phyloP scores from a whole-genome alignment of 352 stramenopile species.

The Globisporangium polare region DNA sequence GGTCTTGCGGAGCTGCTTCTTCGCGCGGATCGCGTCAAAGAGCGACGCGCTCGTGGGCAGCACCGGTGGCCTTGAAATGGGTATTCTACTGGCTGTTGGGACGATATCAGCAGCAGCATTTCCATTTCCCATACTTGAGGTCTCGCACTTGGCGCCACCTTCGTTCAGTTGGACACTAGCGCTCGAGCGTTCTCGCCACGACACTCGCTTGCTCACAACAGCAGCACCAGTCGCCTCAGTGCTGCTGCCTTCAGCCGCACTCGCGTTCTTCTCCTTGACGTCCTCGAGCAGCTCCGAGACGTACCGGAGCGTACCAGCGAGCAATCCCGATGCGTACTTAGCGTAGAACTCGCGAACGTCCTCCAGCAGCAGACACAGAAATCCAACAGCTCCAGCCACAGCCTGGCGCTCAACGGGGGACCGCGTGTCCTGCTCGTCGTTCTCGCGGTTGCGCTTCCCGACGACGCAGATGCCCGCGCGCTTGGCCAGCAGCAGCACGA shows the following conservation, averaged over 20 bases:
- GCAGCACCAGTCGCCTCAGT: background rate
- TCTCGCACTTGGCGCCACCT: background rate
- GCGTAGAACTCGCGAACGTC: constrained; percentile 26
- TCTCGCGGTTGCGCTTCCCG: constrained; percentile 48
- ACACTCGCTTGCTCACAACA: constrained; percentile 18
- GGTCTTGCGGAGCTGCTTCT: constrained; percentile 22
- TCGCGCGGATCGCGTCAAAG: constrained; percentile 44
- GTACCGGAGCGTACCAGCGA: constrained; percentile 15
- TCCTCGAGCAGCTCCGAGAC: constrained; percentile 40
- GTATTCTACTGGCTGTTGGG: background rate
- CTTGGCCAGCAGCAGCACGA: constrained; percentile 44
- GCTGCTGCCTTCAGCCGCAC: constrained; percentile 1
- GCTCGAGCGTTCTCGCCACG: constrained; percentile 27
- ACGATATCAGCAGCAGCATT: background rate
- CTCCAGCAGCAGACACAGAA: constrained; percentile 27
- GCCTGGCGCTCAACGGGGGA: constrained; percentile 35
- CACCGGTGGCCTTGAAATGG: background rate
- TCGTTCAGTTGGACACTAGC: background rate
- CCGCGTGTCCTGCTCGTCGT: constrained; percentile 44
- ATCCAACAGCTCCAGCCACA: constrained; percentile 13
- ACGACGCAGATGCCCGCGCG: constrained; percentile 60
- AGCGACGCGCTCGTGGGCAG: constrained; percentile 30
- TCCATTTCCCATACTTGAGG: background rate
- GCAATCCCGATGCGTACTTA: background rate
- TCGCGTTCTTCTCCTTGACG: constrained; percentile 33